Evolutionary conservation across 441 rosid genomes (phyloP).

Genomic region (Syzygium syzygioides): DNA sequence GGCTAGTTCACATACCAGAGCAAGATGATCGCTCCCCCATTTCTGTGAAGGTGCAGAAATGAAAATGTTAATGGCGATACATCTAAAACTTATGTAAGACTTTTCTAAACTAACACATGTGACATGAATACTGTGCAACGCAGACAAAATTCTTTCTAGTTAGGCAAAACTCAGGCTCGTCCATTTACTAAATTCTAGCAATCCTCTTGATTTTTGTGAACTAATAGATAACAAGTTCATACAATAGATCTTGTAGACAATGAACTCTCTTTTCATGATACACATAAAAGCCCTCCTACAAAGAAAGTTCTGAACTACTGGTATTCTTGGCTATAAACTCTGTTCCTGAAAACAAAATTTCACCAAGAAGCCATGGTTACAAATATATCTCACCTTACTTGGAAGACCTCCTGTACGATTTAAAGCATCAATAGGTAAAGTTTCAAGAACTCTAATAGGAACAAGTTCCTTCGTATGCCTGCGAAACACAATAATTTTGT

Average conservation of each 20-base stretch:
- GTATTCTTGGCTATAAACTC: not conserved
- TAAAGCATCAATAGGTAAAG: conserved; percentile 60
- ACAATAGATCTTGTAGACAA: not conserved
- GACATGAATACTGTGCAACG: not conserved
- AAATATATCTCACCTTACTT: conserved; percentile 43
- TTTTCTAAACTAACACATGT: not conserved
- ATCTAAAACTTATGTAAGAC: not conserved
- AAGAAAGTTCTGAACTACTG: not conserved
- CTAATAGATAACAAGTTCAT: not conserved
- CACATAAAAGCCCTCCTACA: not conserved
- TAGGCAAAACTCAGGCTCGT: not conserved
- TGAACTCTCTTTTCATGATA: not conserved
- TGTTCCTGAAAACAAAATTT: not conserved
- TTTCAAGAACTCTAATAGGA: conserved; percentile 88
- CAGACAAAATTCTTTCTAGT: not conserved
- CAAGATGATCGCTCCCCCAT: conserved; percentile 98
- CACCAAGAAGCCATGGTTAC: not conserved
- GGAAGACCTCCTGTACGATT: conserved; percentile 73
- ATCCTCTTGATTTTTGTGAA: not conserved
- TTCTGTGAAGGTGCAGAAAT: conserved; percentile 38
- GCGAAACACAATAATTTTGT: conserved; percentile 11
- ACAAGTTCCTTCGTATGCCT: conserved; percentile 81
- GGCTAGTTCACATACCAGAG: conserved; percentile 85
- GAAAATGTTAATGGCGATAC: not conserved
- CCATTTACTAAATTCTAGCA: not conserved